Evolutionary conservation across 257 asterid species (phyloP).

Genomic region (Phtheirospermum japonicum): DNA sequence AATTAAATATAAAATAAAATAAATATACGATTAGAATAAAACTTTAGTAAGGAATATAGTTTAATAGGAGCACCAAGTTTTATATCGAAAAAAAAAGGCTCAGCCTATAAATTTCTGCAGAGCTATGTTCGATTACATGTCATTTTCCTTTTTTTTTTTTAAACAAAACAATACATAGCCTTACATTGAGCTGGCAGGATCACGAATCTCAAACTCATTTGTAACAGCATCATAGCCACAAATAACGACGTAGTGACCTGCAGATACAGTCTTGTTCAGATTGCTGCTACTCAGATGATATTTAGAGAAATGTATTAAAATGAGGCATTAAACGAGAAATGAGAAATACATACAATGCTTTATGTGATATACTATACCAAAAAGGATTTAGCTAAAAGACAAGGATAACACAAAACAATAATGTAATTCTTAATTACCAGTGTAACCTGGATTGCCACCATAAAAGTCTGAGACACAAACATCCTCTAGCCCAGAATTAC

Average conservation of each 20-base stretch:
- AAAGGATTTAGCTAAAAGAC: neutral
- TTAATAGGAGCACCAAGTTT: too few species aligned
- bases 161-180: neutral
- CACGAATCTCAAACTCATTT: slow-evolving; percentile 94
- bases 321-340: slow-evolving; percentile 8
- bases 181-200: slow-evolving; percentile 79
- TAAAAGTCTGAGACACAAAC: slow-evolving; percentile 56
- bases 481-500: slow-evolving; percentile 55
- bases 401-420: slow-evolving; percentile 5
- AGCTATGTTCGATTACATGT: neutral
- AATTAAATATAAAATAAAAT: too few species aligned
- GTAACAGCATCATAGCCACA: slow-evolving; percentile 83
- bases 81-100: too few species aligned
- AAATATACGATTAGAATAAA: too few species aligned
- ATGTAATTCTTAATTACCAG: slow-evolving; percentile 45
- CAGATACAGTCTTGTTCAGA: neutral
- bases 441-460: slow-evolving; percentile 58
- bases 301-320: neutral
- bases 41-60: too few species aligned
- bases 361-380: too few species aligned
- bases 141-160: neutral
- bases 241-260: slow-evolving; percentile 86
- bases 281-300: slow-evolving; percentile 6
- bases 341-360: too few species aligned
- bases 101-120: too few species aligned